Base-by-base conservation (phyloP, 139 green algal species). In the Asterochloris sp. region DNA sequence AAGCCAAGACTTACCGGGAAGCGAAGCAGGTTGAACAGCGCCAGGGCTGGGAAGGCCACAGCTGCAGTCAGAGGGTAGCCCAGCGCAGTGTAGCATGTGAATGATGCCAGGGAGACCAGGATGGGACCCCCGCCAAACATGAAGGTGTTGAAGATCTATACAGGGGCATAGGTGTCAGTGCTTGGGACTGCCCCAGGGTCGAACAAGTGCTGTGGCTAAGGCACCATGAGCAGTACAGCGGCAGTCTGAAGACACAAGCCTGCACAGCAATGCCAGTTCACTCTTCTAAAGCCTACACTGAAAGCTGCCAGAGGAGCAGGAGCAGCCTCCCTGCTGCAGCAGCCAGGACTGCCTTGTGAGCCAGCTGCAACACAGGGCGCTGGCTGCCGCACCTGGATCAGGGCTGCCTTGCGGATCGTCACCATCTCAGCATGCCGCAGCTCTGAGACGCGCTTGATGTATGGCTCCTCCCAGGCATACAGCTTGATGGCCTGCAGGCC, bases 401-500 rank as follows among this genome's bases (percentile, higher is more conserved):
- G 75, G 60, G 62, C 76, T n/a, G 79, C 26, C 27, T 28, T 82
- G n/a, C 80, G 69, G 64, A 92, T 92, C 47, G 79, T 74, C 17
- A 23, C 28, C 64, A 97, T 86, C 89, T 98, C 95, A n/a, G 86
- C 62, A 28, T 93, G 88, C 4, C 94, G 84, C 66, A 97, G 84
- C 28, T 86, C 78, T 19, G 71, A 83, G 81, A 98, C 95, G 69
- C 91, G 92, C 10, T 92, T 77, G 69, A 91, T 80, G 85, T 98
- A 98, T 0, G 95, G 84, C 23, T 88, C 76, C 87, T 98, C 95
- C 93, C 94, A 98, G 14, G 94, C 93, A 78, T 97, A 97, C 83
- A 98, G 92, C 91, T 98, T 98, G 89, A 98, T 98, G 76, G 94
- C 94, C 84, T 96, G 94, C 82, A 97, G 95, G 74, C 93, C 93